Evolutionary conservation across 1,139 yeast species (phyloP).

Genomic region (Suhomyces taliae): DNA sequence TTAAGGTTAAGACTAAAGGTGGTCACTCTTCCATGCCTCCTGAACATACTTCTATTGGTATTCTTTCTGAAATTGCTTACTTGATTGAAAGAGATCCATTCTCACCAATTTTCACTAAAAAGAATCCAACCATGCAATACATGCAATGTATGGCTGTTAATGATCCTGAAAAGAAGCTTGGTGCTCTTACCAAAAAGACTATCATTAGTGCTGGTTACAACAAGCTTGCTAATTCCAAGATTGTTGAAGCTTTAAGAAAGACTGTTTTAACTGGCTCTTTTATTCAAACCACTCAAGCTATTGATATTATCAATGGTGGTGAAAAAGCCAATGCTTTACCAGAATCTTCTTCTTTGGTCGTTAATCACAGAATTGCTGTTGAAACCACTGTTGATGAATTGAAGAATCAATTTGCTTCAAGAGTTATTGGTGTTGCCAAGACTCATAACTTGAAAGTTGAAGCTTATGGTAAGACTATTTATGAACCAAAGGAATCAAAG

Average conservation of each 20-base stretch:
- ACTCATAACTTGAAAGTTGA: conserved; percentile 18
- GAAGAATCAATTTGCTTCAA: conserved; percentile 20
- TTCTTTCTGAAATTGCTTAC: conserved; percentile 53
- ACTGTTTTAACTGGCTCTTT: conserved; percentile 21
- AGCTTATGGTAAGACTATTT: conserved; percentile 20
- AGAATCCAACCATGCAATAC: conserved; percentile 50
- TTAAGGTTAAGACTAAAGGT: conserved; percentile 57
- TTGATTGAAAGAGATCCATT: conserved; percentile 53
- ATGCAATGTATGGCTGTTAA: conserved; percentile 52
- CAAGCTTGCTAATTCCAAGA: conserved; percentile 25
- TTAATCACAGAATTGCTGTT: conserved; percentile 36
- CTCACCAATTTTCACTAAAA: conserved; percentile 39
- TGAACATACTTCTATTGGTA: conserved; percentile 73
- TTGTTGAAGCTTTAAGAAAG: conserved; percentile 18
- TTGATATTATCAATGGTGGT: conserved; percentile 36
- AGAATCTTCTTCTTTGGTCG: conserved; percentile 30
- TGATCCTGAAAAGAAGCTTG: conserved; percentile 15
- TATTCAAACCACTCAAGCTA: conserved; percentile 35
- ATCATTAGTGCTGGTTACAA: conserved; percentile 29
- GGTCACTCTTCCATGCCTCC: conserved; percentile 79
- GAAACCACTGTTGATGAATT: conserved; percentile 27
- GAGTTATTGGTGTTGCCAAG: conserved; percentile 29
- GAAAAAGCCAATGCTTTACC: conserved; percentile 41
- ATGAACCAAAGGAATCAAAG: conserved; percentile 15
- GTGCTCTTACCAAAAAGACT: conserved; percentile 17